Evolutionary conservation across 805 yeast genomes (phyloP).

Genomic region (Kodamaea nitidulidarum): DNA sequence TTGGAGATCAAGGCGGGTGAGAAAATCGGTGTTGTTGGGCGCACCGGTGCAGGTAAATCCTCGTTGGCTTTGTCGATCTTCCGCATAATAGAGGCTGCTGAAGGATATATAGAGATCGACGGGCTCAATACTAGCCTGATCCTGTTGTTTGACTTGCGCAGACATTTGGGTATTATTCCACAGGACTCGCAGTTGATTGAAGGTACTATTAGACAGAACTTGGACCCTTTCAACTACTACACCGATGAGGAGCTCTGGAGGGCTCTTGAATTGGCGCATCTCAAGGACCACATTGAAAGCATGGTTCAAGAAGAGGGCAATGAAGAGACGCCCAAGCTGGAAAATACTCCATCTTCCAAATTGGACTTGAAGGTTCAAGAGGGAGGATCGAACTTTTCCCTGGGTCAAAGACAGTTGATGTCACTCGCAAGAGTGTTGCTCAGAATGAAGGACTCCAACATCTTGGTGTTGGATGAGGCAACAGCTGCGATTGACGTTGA

Average conservation of each 20-base stretch:
- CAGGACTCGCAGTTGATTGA: slow-evolving; percentile 26
- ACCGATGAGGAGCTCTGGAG: slow-evolving; percentile 21
- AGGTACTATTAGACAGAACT: slow-evolving; percentile 22
- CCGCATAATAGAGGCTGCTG: slow-evolving; percentile 20
- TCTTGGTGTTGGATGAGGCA: slow-evolving; percentile 28
- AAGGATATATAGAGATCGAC: slow-evolving; percentile 19
- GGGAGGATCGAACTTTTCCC: slow-evolving; percentile 80
- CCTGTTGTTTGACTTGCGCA: slow-evolving; percentile 19
- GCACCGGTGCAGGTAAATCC: slow-evolving; percentile 27
- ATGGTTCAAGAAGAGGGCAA: slow-evolving; percentile 7
- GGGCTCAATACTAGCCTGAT: slow-evolving; percentile 15
- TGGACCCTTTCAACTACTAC: slow-evolving; percentile 24
- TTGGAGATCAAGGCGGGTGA: slow-evolving; percentile 19
- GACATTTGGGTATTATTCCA: slow-evolving; percentile 23
- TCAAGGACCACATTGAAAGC: slow-evolving; percentile 15
- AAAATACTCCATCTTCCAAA: slow-evolving; percentile 12
- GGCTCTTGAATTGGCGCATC: slow-evolving; percentile 19
- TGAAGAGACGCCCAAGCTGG: slow-evolving; percentile 1
- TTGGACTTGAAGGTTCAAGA: slow-evolving; percentile 43
- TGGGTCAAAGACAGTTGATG: slow-evolving; percentile 84
- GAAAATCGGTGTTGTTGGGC: slow-evolving; percentile 24
- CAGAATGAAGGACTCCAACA: slow-evolving; percentile 25
- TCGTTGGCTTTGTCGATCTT: slow-evolving; percentile 24
- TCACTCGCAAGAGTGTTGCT: slow-evolving; percentile 82
- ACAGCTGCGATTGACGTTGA: slow-evolving; percentile 83